Percentiles rank a stretch among this genome's conserved stretches.
phyloP scores from a whole-genome alignment of 768 basidiomycete species.

The Psilocybe cyanescens region DNA sequence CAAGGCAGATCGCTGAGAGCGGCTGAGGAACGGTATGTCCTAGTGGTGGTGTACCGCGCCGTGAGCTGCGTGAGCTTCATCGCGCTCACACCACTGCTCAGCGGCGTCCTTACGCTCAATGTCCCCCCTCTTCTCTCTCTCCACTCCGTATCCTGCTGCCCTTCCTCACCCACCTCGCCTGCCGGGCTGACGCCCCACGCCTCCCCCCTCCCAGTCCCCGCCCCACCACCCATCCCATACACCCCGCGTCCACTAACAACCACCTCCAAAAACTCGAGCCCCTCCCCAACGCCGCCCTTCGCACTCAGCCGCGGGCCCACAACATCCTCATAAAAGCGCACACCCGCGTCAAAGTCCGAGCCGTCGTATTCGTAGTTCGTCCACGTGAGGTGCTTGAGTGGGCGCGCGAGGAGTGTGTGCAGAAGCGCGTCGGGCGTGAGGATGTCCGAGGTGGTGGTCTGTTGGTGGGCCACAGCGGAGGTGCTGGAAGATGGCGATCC shows the following conservation, averaged over 20 bases:
- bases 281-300: constrained; percentile 47
- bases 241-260: constrained; percentile 27
- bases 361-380: constrained; percentile 64
- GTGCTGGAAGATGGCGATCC: not conserved
- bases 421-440: constrained; percentile 51
- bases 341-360: constrained; percentile 38
- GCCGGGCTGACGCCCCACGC: not conserved
- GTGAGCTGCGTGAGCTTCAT: constrained; percentile 17
- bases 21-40: not conserved
- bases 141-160: not conserved
- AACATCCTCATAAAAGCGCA: constrained; percentile 56
- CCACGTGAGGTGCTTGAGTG: constrained; percentile 67
- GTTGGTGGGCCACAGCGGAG: not conserved
- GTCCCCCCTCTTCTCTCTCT: too few relatives aligned
- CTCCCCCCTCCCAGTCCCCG: not conserved
- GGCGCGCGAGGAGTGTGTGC: constrained; percentile 49
- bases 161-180: not conserved
- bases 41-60: constrained; percentile 12
- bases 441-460: not conserved
- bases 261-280: constrained; percentile 72
- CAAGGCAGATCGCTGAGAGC: too few relatives aligned
- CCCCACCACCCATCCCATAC: constrained; percentile 11
- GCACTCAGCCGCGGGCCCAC: constrained; percentile 55
- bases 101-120: not conserved
- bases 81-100: constrained; percentile 5